phyloP scores from a whole-genome alignment of 2,329 filamentous ascomycete species.

The Sphaerulina musiva region DNA sequence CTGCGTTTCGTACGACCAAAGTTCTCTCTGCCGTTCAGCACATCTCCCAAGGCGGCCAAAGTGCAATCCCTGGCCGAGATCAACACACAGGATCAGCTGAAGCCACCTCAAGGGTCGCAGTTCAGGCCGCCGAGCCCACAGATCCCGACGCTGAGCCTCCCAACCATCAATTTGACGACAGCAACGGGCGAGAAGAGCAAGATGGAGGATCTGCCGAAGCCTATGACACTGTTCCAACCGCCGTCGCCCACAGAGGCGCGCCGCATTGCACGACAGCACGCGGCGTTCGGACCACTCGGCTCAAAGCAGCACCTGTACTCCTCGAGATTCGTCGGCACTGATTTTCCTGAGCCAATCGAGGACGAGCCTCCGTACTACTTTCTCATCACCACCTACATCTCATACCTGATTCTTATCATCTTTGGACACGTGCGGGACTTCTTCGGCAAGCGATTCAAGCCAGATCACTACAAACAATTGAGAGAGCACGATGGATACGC shows the following conservation, averaged over 20 bases:
- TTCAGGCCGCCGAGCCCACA: constrained; percentile 59
- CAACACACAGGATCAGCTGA: constrained; percentile 21
- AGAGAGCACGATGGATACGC: constrained; percentile 83
- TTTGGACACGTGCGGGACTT: constrained; percentile 95
- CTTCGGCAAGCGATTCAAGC: constrained; percentile 91
- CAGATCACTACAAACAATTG: constrained; percentile 78
- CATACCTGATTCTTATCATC: constrained; percentile 90
- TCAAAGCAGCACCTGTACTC: constrained; percentile 79
- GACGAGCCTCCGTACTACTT: constrained; percentile 97
- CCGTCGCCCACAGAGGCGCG: constrained; percentile 77
- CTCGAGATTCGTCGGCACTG: constrained; percentile 75
- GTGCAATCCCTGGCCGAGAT: constrained; percentile 32
- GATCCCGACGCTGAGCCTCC: constrained; percentile 70
- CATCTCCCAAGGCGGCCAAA: constrained; percentile 26
- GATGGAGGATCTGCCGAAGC: constrained; percentile 63
- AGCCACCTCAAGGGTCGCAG: constrained; percentile 45
- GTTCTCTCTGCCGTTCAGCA: constrained; percentile 29
- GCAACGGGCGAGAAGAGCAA: constrained; percentile 69
- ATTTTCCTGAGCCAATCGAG: constrained; percentile 75
- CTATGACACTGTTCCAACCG: constrained; percentile 80
- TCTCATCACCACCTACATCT: constrained; percentile 95
- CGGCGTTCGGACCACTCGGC: constrained; percentile 83
- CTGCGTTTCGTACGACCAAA: constrained; percentile 25
- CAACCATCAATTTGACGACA: constrained; percentile 86
- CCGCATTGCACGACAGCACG: constrained; percentile 68